Evolutionary conservation across 192 early-diverging fungal species (phyloP).

Genomic region (Coemansia sp.): DNA sequence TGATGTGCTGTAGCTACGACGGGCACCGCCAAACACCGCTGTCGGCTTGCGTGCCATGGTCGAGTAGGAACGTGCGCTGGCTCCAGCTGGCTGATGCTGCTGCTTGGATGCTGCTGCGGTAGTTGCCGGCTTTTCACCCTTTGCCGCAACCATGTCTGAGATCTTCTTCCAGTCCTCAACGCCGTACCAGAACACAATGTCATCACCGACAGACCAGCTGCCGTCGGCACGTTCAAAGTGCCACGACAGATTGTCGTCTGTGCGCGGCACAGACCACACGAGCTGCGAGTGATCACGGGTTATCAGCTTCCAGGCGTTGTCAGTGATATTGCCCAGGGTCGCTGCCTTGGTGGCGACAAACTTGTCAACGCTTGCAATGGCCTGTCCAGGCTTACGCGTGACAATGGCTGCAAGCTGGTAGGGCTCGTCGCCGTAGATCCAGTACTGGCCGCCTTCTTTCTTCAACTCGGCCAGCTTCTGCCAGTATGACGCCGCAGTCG

Average conservation of each 20-base stretch:
- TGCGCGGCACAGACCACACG: conserved; percentile 77
- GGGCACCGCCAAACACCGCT: conserved; percentile 21
- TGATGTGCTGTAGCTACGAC: conserved; percentile 66
- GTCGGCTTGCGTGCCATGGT: conserved; percentile 17
- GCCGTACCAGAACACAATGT: conserved; percentile 94
- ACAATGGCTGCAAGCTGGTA: conserved; percentile 92
- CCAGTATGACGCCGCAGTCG: conserved; percentile 73
- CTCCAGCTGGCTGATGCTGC: neutral
- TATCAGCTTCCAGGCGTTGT: conserved; percentile 92
- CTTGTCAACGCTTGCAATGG: conserved; percentile 79
- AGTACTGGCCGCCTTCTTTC: conserved; percentile 55
- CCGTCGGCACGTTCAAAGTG: conserved; percentile 96
- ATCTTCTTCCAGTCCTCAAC: conserved; percentile 79
- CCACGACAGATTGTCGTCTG: conserved; percentile 84
- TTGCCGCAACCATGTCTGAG: conserved; percentile 59
- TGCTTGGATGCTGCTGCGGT: neutral
- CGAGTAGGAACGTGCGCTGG: conserved; percentile 16
- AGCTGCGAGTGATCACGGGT: conserved; percentile 78
- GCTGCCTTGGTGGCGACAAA: conserved; percentile 85
- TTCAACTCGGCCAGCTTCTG: conserved; percentile 56
- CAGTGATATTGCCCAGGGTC: conserved; percentile 90
- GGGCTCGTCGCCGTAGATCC: conserved; percentile 90
- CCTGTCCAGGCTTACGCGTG: conserved; percentile 43
- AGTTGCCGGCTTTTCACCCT: neutral
- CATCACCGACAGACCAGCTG: conserved; percentile 60